These are phyloP conservation scores for Stephania cephalantha DNA, from an alignment of 164 flowering plant species.

Conservation along the genomic window DNA sequence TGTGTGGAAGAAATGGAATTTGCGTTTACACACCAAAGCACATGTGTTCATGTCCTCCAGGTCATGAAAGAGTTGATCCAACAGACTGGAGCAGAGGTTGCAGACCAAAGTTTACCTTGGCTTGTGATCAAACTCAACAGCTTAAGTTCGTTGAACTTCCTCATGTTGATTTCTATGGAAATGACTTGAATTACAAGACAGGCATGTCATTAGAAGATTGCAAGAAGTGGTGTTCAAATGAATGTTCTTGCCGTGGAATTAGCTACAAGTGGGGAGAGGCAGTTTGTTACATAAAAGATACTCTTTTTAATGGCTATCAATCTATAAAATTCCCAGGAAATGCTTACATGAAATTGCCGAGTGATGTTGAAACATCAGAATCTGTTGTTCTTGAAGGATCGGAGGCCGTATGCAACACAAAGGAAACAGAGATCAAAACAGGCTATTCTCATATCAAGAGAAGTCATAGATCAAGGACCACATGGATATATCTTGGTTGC, in stretches of 20 bases:
- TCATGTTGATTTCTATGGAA: constrained; percentile 17
- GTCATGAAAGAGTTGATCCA: constrained; percentile 16
- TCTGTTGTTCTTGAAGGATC: not conserved
- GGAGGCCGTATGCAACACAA: not conserved
- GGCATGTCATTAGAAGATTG: constrained; percentile 11
- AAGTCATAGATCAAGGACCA: not conserved
- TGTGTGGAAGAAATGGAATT: constrained; percentile 22
- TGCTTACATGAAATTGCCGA: constrained; percentile 12
- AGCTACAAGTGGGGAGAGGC: constrained; percentile 12
- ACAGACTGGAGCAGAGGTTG: constrained; percentile 20
- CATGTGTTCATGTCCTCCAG: constrained; percentile 17
- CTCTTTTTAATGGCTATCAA: constrained; percentile 13
- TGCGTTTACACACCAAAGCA: constrained; percentile 17
- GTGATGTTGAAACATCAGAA: not conserved
- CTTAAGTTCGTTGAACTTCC: constrained; percentile 19
- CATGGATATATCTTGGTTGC: constrained; percentile 9
- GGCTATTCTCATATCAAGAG: constrained; percentile 1
- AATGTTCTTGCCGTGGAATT: constrained; percentile 18
- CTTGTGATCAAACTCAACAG: constrained; percentile 3
- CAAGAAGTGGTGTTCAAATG: constrained; percentile 12
- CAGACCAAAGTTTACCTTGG: constrained; percentile 11
- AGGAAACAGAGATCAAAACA: not conserved
- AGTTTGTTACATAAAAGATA: constrained; percentile 12
- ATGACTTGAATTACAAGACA: constrained; percentile 6
- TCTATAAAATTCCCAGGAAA: constrained; percentile 2